A percentile compares a stretch with the other conserved stretches of the same genome.
phyloP scores from a whole-genome alignment of 2,329 filamentous ascomycete genomes.

The Clonostachys solani region DNA sequence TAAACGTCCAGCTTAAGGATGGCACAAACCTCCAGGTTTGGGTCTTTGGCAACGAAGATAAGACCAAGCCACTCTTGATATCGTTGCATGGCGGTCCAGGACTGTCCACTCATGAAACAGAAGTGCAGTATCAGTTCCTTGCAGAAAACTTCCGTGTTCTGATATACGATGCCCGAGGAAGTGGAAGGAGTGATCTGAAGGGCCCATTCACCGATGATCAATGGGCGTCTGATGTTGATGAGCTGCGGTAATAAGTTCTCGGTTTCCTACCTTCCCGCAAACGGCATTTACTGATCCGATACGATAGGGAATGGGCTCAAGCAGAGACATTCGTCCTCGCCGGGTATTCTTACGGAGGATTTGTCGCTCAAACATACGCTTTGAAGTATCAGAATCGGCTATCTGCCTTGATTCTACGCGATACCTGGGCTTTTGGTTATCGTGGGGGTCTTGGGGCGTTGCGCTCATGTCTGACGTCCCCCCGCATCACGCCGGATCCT shows the following conservation, averaged over 20 bases:
- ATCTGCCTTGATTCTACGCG: slow-evolving; percentile 11
- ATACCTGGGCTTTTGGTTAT: slow-evolving; percentile 11
- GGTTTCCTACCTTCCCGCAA: neutral
- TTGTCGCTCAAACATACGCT: slow-evolving; percentile 12
- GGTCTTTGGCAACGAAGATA: slow-evolving; percentile 7
- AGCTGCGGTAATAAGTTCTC: slow-evolving; percentile 9
- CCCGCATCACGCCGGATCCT: slow-evolving; percentile 6
- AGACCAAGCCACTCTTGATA: slow-evolving; percentile 10
- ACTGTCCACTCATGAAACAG: slow-evolving; percentile 11
- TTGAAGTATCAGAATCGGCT: slow-evolving; percentile 9
- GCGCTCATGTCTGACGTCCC: slow-evolving; percentile 1
- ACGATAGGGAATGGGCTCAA: slow-evolving; percentile 9
- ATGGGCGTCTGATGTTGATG: slow-evolving; percentile 15
- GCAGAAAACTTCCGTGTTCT: slow-evolving; percentile 9
- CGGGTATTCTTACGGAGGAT: slow-evolving; percentile 14
- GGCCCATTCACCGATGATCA: slow-evolving; percentile 13
- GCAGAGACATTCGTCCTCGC: slow-evolving; percentile 12
- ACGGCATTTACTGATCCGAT: neutral
- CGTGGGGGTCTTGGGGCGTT: slow-evolving; percentile 6
- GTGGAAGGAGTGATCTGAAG: slow-evolving; percentile 13
- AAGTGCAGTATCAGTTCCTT: slow-evolving; percentile 11
- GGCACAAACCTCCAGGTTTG: slow-evolving; percentile 9
- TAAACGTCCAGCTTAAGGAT: slow-evolving; percentile 9
- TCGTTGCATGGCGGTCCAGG: slow-evolving; percentile 14
- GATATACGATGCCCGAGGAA: slow-evolving; percentile 15